Base-by-base conservation (phyloP, 2,329 filamentous ascomycete genomes). In the Echinosphaeria canescens region DNA sequence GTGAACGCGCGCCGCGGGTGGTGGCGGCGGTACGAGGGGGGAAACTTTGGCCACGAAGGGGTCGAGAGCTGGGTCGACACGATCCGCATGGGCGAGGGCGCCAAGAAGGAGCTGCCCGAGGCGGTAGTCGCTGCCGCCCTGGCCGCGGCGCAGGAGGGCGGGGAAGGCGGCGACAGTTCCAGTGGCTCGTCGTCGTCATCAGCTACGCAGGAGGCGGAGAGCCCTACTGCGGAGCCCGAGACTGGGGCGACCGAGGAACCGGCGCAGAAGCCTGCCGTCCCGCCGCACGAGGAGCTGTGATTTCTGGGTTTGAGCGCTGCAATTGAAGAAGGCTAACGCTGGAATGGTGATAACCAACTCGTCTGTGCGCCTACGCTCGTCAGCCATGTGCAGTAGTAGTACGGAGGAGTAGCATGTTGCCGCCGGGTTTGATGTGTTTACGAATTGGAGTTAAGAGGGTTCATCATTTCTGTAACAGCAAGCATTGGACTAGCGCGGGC, bases 61-160 rank as follows among this genome's bases (percentile, higher is more conserved):
- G 54, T 98, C 16, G 80, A 92, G 51, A 54, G 56, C 33, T 98
- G 85, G 81, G 67, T 98, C 31, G 88, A 98, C 41, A 62, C 67
- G n/a, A 81, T 95, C 33, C 72, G 81, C 20, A 62, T 98, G 58
- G 80, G 84, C 27, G 85, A 95, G 43, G 76, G 80, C 3, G 53
- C 62, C 31, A 93, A 85, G 59, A 61, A 70, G 39, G 78, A 72
- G 51, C 46, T 88, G 23, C 76, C 78, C 0, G 60, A 64, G 31
- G 62, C 58, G 2, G 39, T 79, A 17, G 50, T 53, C 11, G n/a
- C n/a, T n/a, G n/a, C n/a, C n/a, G n/a, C n/a, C n/a, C n/a, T n/a
- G n/a, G n/a, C n/a, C n/a, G n/a, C n/a, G n/a, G n/a, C n/a, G n/a
- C n/a, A n/a, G n/a, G n/a, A n/a, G n/a, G n/a, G n/a, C n/a, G n/a